These are phyloP conservation scores for Pseudocercospora eumusae DNA, from an alignment of 2,329 filamentous ascomycete genomes.

Conservation along the genomic window DNA sequence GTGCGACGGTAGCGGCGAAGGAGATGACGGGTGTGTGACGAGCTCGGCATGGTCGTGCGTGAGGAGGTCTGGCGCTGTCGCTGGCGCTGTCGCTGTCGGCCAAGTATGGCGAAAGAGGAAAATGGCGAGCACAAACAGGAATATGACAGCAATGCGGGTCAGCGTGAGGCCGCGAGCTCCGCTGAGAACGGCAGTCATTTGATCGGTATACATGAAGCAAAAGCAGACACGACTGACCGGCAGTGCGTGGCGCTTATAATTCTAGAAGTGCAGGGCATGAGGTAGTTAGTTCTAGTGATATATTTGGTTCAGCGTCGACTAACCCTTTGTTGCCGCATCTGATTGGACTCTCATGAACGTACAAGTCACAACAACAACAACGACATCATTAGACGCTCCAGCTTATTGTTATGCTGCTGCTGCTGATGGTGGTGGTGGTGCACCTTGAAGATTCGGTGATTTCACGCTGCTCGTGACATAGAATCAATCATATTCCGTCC, in stretches of 20 bases:
- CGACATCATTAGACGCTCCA: too few relatives aligned
- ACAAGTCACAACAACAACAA: too few relatives aligned
- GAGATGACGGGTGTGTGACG: slow-evolving; percentile 9
- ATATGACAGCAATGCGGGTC: slow-evolving; percentile 30
- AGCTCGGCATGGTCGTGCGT: slow-evolving; percentile 1
- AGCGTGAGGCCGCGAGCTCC: slow-evolving; percentile 28
- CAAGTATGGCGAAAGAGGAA: slow-evolving; percentile 34
- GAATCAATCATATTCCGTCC: too few relatives aligned
- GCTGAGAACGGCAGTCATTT: slow-evolving; percentile 1
- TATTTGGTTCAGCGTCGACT: not conserved
- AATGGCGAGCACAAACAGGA: slow-evolving; percentile 30
- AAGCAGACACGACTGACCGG: not conserved
- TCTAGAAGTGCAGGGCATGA: too few relatives aligned
- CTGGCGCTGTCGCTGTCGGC: too few relatives aligned
- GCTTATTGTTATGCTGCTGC: too few relatives aligned
- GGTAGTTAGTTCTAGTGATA: too few relatives aligned
- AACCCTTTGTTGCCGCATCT: not conserved
- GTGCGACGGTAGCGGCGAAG: slow-evolving; percentile 5
- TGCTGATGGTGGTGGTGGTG: too few relatives aligned
- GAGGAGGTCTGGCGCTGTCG: too few relatives aligned
- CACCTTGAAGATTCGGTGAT: too few relatives aligned
- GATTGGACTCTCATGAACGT: not conserved
- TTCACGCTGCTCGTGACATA: too few relatives aligned
- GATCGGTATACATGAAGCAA: not conserved
- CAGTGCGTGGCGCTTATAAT: too few relatives aligned